These are phyloP conservation scores for Hypoxylon sp. DNA, from an alignment of 2,329 filamentous ascomycete genomes.

Conservation along the genomic window DNA sequence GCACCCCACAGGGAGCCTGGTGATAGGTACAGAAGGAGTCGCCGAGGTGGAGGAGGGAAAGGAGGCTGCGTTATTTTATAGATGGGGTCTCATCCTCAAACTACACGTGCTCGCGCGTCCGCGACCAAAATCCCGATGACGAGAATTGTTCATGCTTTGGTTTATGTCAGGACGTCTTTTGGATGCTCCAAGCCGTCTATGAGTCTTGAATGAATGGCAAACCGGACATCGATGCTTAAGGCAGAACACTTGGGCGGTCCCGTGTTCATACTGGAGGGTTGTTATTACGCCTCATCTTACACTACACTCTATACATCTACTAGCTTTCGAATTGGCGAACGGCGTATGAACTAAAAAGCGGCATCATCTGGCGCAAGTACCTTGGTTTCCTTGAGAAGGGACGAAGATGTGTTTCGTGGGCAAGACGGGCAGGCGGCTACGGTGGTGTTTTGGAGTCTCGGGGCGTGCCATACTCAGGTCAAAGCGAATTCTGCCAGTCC, in stretches of 20 bases:
- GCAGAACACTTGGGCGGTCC: slow-evolving; percentile 37
- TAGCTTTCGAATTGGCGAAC: slow-evolving; percentile 57
- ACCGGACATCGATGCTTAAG: slow-evolving; percentile 34
- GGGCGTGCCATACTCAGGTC: slow-evolving; percentile 44
- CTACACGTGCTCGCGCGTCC: slow-evolving; percentile 41
- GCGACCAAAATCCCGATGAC: slow-evolving; percentile 45
- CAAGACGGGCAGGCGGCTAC: slow-evolving; percentile 48
- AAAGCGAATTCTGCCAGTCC: slow-evolving; percentile 43
- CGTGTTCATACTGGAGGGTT: slow-evolving; percentile 47
- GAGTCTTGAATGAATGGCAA: slow-evolving; percentile 25
- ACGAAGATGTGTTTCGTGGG: slow-evolving; percentile 47
- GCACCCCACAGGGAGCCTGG: slow-evolving; percentile 36
- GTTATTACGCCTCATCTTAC: slow-evolving; percentile 49
- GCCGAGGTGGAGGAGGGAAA: slow-evolving; percentile 49
- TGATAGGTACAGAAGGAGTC: slow-evolving; percentile 49
- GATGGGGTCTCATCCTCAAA: slow-evolving; percentile 39
- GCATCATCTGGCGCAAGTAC: slow-evolving; percentile 53
- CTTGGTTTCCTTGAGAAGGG: slow-evolving; percentile 46
- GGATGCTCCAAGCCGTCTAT: slow-evolving; percentile 14
- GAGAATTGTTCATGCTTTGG: slow-evolving; percentile 43
- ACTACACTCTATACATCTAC: slow-evolving; percentile 50
- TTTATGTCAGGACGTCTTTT: slow-evolving; percentile 31
- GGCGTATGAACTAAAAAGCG: slow-evolving; percentile 58
- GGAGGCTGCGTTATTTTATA: slow-evolving; percentile 60
- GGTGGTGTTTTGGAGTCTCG: slow-evolving; percentile 51